Evolutionary conservation across 1,139 yeast species (phyloP).

Genomic region (Geotrichum siamense): DNA sequence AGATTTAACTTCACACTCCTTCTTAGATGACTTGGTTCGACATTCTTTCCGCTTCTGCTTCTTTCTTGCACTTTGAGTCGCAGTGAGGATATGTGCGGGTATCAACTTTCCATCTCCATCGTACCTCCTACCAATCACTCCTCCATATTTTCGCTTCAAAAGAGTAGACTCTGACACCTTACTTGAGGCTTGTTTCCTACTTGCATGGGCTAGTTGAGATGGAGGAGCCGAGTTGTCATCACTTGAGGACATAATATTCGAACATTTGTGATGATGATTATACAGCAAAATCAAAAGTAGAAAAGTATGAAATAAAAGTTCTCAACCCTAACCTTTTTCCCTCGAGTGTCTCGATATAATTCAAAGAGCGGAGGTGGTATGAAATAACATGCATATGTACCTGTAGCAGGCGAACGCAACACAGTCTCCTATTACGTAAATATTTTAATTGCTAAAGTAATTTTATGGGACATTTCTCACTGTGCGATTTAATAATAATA

Average conservation of each 20-base stretch:
- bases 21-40: conserved; percentile 26
- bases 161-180: neutral
- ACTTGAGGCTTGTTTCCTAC: neutral
- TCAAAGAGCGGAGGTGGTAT: too few species aligned
- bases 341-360: too few species aligned
- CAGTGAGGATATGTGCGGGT: conserved; percentile 6
- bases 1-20: conserved; percentile 31
- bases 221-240: neutral
- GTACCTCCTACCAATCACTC: conserved; percentile 14
- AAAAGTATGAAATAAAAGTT: too few species aligned
- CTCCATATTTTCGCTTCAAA: conserved; percentile 16
- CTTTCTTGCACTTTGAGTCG: neutral
- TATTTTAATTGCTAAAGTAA: too few species aligned
- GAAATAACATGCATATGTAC: too few species aligned
- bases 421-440: too few species aligned
- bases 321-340: too few species aligned
- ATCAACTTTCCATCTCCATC: conserved; percentile 16
- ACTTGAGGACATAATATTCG: neutral
- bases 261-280: too few species aligned
- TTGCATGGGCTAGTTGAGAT: neutral
- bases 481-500: too few species aligned
- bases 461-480: too few species aligned
- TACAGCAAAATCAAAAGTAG: too few species aligned
- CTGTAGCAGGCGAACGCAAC: too few species aligned
- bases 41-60: conserved; percentile 3